These are phyloP conservation scores for Backusella tuberculispora DNA, from an alignment of 192 early-diverging fungal genomes.

Conservation along the genomic window DNA sequence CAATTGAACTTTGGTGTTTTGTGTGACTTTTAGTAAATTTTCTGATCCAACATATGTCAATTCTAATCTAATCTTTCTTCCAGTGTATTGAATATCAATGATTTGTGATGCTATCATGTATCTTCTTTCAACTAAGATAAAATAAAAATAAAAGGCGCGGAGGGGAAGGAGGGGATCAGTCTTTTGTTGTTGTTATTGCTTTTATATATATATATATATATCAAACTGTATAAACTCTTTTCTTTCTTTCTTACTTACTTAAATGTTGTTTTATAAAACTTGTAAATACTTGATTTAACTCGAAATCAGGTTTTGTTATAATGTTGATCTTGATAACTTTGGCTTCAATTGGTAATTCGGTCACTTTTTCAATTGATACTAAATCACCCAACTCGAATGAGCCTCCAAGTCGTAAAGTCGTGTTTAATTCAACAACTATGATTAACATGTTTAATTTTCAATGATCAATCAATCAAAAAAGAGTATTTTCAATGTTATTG, in stretches of 20 bases:
- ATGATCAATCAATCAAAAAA: too few species aligned
- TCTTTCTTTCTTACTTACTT: slow-evolving; percentile 38
- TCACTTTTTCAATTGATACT: slow-evolving; percentile 28
- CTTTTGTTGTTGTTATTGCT: too few species aligned
- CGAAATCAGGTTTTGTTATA: slow-evolving; percentile 44
- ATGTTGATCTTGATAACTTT: slow-evolving; percentile 42
- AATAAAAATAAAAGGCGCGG: background rate
- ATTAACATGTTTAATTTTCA: too few species aligned
- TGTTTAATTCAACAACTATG: slow-evolving; percentile 55
- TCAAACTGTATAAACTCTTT: too few species aligned
- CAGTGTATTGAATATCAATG: slow-evolving; percentile 62
- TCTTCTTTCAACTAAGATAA: slow-evolving; percentile 56
- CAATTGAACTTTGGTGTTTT: slow-evolving; percentile 25
- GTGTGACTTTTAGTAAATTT: slow-evolving; percentile 8
- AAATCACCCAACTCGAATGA: slow-evolving; percentile 51
- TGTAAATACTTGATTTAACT: slow-evolving; percentile 51
- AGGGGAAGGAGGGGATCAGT: too few species aligned
- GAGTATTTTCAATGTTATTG: background rate
- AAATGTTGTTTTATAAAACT: slow-evolving; percentile 66
- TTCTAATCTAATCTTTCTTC: slow-evolving; percentile 49
- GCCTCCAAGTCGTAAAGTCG: slow-evolving; percentile 49
- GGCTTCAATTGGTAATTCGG: slow-evolving; percentile 22
- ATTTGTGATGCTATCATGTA: slow-evolving; percentile 53
- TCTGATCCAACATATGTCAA: slow-evolving; percentile 21
- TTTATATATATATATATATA: background rate